A percentile compares a stretch with the other conserved stretches of the same genome.
phyloP scores from a whole-genome alignment of 768 basidiomycete genomes.

The Russula olivacea region DNA sequence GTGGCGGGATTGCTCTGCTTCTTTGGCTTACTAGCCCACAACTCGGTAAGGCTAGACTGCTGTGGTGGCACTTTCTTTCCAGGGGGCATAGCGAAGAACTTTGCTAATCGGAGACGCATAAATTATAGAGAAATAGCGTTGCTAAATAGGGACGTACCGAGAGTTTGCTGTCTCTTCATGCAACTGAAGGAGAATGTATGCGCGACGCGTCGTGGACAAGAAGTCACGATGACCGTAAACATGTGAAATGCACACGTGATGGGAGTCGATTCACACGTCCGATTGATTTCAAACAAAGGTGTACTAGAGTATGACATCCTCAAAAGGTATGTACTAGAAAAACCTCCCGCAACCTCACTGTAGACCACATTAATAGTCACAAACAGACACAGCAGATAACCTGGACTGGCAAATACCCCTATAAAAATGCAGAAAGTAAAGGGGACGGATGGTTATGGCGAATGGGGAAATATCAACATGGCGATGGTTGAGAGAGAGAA shows the following conservation, averaged over 20 bases:
- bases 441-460: background rate
- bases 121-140: background rate
- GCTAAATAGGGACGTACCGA: constrained; percentile 39
- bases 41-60: constrained; percentile 70
- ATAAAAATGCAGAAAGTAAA: constrained; percentile 20
- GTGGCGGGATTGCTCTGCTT: constrained; percentile 28
- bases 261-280: background rate
- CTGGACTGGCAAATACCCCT: constrained; percentile 22
- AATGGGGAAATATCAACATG: background rate
- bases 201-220: constrained; percentile 16
- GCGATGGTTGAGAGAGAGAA: no score
- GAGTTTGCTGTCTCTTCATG: constrained; percentile 72
- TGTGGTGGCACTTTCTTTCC: constrained; percentile 64
- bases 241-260: constrained; percentile 18
- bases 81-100: constrained; percentile 72
- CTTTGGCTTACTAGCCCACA: constrained; percentile 56
- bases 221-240: constrained; percentile 15
- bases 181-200: constrained; percentile 1
- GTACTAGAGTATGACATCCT: constrained; percentile 15
- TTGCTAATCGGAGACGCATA: constrained; percentile 40
- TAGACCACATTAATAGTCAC: constrained; percentile 15
- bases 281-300: background rate
- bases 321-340: constrained; percentile 22
- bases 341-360: background rate
- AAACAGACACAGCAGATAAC: constrained; percentile 19